Conservation (phyloP, 2,329 filamentous ascomycete species). For the Colletotrichum horii region DNA sequence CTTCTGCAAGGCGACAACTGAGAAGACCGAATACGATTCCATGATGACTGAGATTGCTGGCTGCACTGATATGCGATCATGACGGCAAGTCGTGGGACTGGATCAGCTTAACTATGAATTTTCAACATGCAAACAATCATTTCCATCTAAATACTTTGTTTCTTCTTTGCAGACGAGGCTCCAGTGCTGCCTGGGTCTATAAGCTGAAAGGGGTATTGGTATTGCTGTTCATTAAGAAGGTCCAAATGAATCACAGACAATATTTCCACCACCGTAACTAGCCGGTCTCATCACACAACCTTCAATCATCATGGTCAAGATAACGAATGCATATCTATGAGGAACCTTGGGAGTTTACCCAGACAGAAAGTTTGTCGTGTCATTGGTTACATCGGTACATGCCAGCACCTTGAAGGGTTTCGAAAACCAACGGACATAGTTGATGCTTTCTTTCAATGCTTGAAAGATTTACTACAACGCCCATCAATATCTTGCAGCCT, state of each 20-base stretch:
- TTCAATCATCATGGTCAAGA: background rate
- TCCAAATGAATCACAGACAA: rapidly evolving
- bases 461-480: background rate
- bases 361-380: background rate
- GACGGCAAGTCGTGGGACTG: background rate
- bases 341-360: background rate
- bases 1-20: background rate
- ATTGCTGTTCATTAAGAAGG: background rate
- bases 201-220: background rate
- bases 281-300: background rate
- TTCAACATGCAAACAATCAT: too few species aligned
- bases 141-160: too few species aligned
- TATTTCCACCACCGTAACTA: background rate
- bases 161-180: too few species aligned
- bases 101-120: too few species aligned
- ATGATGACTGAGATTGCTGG: background rate
- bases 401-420: background rate
- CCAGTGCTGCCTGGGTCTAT: too few species aligned
- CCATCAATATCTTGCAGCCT: background rate
- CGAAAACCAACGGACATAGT: background rate
- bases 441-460: background rate
- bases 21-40: background rate
- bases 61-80: background rate
- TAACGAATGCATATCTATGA: background rate
- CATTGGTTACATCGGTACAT: background rate